Base-by-base conservation (phyloP, 257 asterid genomes). In the Nicotiana benthamiana region DNA sequence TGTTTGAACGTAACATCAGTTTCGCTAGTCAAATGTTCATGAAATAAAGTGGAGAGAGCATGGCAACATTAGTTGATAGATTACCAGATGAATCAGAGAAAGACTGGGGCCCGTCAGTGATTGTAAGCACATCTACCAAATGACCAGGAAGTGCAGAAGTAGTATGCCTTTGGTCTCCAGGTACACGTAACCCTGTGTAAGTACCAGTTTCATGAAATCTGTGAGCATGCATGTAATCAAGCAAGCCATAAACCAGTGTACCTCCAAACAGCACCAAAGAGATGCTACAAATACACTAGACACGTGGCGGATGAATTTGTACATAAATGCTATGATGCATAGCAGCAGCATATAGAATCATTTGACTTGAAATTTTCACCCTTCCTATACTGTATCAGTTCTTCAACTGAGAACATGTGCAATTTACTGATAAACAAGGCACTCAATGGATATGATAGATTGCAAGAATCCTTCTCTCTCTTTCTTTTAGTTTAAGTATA, bases 61-160 rank as follows among this genome's bases (percentile, higher is more conserved):
- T n/a, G 80, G 62, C 62, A 60, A 79, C 53, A 64, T 34, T 77
- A 77, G 61, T 46, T 77, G 30, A 63, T 64, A 70, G 59, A 6
- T 57, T 79, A 95, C 98, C 97, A 34, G 97, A 88, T 88, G 98
- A 84, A 84, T 92, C 98, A 9, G 90, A 53, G 86, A 92, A 91
- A 70, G 89, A 82, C 84, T 91, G 96, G 79, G 89, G 75, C 28
- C 84, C 79, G 43, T 90, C 95, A 85, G 83, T 83, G 75, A 86
- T 85, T 7, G 86, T 59, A 61, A 95, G 92, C 79, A 95, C 83
- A 83, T 93, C 96, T 26, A 85, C 94, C 91, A 95, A 89, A 89
- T 95, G 99, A 87, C 83, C 80, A 36, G 99, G 99, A 77, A 95
- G 99, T 64, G 98, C 87, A 52, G 97, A 87, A 81, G 97, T 82